Base-by-base conservation (phyloP, 805 yeast species). In the Zygoascus ofunaensis region DNA sequence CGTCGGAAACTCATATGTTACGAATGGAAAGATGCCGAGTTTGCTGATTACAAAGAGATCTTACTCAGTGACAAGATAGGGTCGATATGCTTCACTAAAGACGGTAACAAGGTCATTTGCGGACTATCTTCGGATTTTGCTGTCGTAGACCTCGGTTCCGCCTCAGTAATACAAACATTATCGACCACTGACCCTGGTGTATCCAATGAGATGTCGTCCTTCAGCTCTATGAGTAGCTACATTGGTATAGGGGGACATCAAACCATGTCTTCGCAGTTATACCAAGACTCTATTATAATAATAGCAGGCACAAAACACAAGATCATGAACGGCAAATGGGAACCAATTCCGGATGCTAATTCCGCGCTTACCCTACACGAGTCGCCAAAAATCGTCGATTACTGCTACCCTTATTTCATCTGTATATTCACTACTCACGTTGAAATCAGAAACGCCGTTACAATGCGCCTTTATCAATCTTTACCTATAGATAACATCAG, bases 341-440 rank as follows among this genome's bases (percentile, higher is more conserved):
- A 41, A 24, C 14, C 45, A 5, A 34, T 54, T 22, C 52, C 47
- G 17, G 41, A 41, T 12, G 40, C 41, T n/a, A 12, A 35, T 10
- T 24, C 23, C 3, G 32, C 33, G 14, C 17, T 24, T 4, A 26
- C 8, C 14, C 24, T 37, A 4, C 22, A 17, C 4, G 22, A 28
- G 14, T 38, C 52, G 20, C 65, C 71, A 7, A 49, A 54, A 22
- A 45, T 46, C 42, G 50, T 67, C 14, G 58, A 53, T 24, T 65
- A 56, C 48, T 57, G 61, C 58, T 65, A 68, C 41, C 76, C 76
- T 0, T 72, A 69, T 47, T 46, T 71, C 12, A 41, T 71, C 4
- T 41, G 63, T 4, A 49, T 57, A 1, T 51, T 60, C 23, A 43
- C 47, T 5, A 56, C 55, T 30, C 50, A 58, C 4, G 47, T 74